These are phyloP conservation scores for Blastocystis sp. DNA, from an alignment of 352 stramenopile genomes.

Conservation along the genomic window DNA sequence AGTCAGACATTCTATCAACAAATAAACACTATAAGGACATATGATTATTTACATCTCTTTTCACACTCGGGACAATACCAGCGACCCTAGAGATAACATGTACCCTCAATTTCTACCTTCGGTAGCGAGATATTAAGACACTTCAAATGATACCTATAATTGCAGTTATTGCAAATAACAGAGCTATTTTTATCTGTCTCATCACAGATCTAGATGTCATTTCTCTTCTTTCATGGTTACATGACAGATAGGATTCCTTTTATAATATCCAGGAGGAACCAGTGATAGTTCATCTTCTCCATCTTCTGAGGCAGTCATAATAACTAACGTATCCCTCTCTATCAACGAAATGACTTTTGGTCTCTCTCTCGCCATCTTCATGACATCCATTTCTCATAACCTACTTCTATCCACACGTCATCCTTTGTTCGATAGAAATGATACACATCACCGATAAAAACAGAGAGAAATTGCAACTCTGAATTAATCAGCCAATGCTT, in stretches of 20 bases:
- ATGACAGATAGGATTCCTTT: neutral
- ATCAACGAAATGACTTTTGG: neutral
- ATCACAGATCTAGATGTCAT: conserved; percentile 7
- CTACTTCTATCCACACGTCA: neutral
- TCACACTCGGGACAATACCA: conserved; percentile 43
- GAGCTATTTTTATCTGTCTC: neutral
- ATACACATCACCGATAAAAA: conserved; percentile 4
- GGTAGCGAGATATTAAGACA: neutral
- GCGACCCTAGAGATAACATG: neutral
- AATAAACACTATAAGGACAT: neutral
- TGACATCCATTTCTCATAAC: neutral
- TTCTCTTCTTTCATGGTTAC: neutral
- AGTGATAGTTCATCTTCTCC: neutral
- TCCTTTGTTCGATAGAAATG: neutral
- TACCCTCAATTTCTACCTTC: too few relatives aligned
- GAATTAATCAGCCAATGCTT: neutral
- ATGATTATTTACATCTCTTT: neutral
- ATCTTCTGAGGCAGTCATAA: neutral
- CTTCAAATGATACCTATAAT: conserved; percentile 13
- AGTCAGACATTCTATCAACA: neutral
- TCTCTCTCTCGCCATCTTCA: neutral
- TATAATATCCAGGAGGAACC: conserved; percentile 1
- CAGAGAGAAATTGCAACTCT: neutral
- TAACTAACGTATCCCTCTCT: conserved; percentile 19
- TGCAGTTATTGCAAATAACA: conserved; percentile 40